Percentiles rank a stretch among this genome's conserved stretches.
These are phyloP conservation scores for Acanthamoeba lenticulata DNA, from an alignment of 208 protist species.

Conservation along the genomic window DNA sequence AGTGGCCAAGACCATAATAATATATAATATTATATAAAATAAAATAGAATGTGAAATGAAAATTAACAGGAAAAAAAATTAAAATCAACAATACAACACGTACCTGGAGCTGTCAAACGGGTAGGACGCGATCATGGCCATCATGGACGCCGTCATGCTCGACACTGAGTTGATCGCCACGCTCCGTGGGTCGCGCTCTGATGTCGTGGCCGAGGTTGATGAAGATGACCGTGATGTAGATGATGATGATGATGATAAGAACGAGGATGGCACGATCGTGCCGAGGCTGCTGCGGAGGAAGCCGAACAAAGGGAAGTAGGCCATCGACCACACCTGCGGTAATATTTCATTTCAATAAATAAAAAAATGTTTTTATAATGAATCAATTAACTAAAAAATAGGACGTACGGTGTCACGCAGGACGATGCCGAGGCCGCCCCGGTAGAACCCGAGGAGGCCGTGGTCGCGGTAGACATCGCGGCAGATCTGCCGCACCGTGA, in stretches of 20 bases:
- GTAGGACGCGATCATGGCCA: slow-evolving; percentile 52
- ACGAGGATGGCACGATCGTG: neutral
- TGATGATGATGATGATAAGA: neutral
- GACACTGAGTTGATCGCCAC: slow-evolving; percentile 4
- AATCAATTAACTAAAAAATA: neutral
- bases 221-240: neutral
- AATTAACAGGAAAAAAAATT: no score
- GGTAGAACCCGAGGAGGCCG: slow-evolving; percentile 14
- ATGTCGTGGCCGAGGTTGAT: neutral
- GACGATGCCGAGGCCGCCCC: slow-evolving; percentile 48
- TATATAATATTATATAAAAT: no score
- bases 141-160: neutral
- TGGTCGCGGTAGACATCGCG: slow-evolving; percentile 11
- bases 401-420: neutral
- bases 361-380: no score
- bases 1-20: no score
- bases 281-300: neutral
- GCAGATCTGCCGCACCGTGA: neutral
- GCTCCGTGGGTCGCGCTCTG: neutral
- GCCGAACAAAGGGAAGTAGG: slow-evolving; percentile 51
- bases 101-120: slow-evolving; percentile 47
- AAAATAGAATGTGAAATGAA: no score
- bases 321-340: slow-evolving; percentile 34
- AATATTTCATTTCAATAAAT: no score
- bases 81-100: no score